phyloP scores from a whole-genome alignment of 495 filamentous ascomycete genomes.

The Trichoderma asperelloides region DNA sequence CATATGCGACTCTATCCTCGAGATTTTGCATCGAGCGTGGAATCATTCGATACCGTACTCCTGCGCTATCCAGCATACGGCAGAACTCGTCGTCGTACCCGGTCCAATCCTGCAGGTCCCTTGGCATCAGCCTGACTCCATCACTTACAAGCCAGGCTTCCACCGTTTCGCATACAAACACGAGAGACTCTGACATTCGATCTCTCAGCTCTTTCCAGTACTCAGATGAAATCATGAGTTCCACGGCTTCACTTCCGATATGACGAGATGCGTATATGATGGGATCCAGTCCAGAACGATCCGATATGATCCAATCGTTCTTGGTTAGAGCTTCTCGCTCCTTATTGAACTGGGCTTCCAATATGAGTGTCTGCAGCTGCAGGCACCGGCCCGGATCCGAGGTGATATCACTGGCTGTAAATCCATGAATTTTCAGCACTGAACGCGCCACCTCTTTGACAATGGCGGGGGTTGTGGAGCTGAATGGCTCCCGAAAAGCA shows the following conservation, averaged over 20 bases:
- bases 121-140: slow-evolving; percentile 43
- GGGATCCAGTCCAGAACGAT: slow-evolving; percentile 42
- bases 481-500: slow-evolving; percentile 19
- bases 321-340: slow-evolving; percentile 20
- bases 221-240: slow-evolving; percentile 17
- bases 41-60: slow-evolving; percentile 20
- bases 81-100: slow-evolving; percentile 25
- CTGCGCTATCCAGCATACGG: slow-evolving; percentile 15
- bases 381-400: slow-evolving; percentile 23
- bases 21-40: slow-evolving; percentile 14
- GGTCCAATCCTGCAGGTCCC: slow-evolving; percentile 29
- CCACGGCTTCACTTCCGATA: slow-evolving; percentile 24
- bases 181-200: slow-evolving; percentile 28
- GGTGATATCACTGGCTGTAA: slow-evolving; percentile 32
- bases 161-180: slow-evolving; percentile 39
- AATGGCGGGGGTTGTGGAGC: slow-evolving; percentile 16
- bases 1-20: slow-evolving; percentile 18
- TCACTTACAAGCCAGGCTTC: slow-evolving; percentile 37
- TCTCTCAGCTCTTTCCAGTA: slow-evolving; percentile 28
- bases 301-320: slow-evolving; percentile 38
- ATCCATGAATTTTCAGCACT: slow-evolving; percentile 29
- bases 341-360: slow-evolving; percentile 33
- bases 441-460: slow-evolving; percentile 39
- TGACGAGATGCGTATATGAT: slow-evolving; percentile 36
- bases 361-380: slow-evolving; percentile 34